These are phyloP conservation scores for Paracoccidioides brasiliensis DNA, from an alignment of 2,329 filamentous ascomycete genomes.

Conservation along the genomic window DNA sequence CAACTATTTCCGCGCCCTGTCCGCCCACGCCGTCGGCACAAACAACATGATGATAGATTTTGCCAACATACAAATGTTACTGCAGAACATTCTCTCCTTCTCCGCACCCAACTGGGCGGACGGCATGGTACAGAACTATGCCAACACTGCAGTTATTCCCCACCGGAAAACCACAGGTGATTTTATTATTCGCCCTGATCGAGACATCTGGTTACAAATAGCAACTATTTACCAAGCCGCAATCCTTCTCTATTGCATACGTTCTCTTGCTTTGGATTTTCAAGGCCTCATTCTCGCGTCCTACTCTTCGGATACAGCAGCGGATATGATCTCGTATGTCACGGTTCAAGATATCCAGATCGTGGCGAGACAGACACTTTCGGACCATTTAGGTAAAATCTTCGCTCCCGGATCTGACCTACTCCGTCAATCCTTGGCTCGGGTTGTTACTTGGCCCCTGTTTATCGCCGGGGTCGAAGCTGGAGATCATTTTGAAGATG, in stretches of 20 bases:
- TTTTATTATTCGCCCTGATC: conserved; percentile 8
- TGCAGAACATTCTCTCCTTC: conserved; percentile 10
- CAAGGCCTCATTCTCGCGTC: conserved; percentile 6
- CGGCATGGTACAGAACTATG: conserved; percentile 4
- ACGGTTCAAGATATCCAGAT: conserved; percentile 7
- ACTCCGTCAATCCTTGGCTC: conserved; percentile 4
- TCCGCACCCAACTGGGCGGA: conserved; percentile 7
- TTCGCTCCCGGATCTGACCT: background rate
- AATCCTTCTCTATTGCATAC: conserved; percentile 9
- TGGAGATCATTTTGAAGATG: conserved; percentile 3
- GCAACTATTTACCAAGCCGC: conserved; percentile 9
- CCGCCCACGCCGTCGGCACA: background rate
- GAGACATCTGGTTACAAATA: conserved; percentile 9
- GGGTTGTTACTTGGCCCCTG: conserved; percentile 10
- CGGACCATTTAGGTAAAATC: conserved; percentile 3
- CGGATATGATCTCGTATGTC: conserved; percentile 4
- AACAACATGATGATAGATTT: background rate
- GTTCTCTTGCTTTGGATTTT: conserved; percentile 8
- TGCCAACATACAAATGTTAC: background rate
- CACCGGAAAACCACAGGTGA: conserved; percentile 2
- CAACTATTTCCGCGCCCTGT: conserved; percentile 9
- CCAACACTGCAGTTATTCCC: background rate
- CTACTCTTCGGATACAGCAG: background rate
- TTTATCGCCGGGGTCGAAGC: conserved; percentile 11
- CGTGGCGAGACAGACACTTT: conserved; percentile 8